These are phyloP conservation scores for Fusarium neocosmosporiellum DNA, from an alignment of 2,329 filamentous ascomycete species.

Conservation along the genomic window DNA sequence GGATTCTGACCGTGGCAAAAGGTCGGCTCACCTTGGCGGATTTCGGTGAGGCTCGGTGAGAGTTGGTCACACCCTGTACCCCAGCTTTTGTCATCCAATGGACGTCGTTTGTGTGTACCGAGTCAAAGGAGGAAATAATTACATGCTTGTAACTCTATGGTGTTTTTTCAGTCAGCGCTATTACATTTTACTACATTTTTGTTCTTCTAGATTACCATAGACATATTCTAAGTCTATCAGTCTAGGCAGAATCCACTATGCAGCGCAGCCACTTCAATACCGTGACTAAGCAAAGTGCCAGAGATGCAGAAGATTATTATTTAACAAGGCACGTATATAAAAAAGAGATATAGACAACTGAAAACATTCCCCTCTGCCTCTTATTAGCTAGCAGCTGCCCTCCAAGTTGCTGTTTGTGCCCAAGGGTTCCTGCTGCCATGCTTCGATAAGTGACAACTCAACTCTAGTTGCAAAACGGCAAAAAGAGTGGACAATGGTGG, in stretches of 20 bases:
- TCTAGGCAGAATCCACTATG: too few species aligned
- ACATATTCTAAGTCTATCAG: not conserved
- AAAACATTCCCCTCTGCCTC: too few species aligned
- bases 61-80: not conserved
- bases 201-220: too few species aligned
- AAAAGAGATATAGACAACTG: not conserved
- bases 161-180: not conserved
- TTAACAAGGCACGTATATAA: not conserved
- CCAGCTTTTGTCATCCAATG: not conserved
- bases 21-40: slow-evolving; percentile 6
- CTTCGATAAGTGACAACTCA: not conserved
- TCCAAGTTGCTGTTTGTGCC: too few species aligned
- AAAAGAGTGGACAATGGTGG: slow-evolving; percentile 21
- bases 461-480: not conserved
- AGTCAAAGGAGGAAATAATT: not conserved
- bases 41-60: slow-evolving; percentile 3
- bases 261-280: too few species aligned
- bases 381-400: too few species aligned
- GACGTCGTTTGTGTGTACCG: not conserved
- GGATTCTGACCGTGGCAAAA: slow-evolving; percentile 26
- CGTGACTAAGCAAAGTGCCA: too few species aligned
- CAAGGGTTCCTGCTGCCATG: not conserved
- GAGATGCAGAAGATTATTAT: too few species aligned
- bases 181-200: not conserved
- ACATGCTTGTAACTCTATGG: not conserved